These are phyloP conservation scores for Seiridium unicorne DNA, from an alignment of 2,329 filamentous ascomycete species.

Conservation along the genomic window DNA sequence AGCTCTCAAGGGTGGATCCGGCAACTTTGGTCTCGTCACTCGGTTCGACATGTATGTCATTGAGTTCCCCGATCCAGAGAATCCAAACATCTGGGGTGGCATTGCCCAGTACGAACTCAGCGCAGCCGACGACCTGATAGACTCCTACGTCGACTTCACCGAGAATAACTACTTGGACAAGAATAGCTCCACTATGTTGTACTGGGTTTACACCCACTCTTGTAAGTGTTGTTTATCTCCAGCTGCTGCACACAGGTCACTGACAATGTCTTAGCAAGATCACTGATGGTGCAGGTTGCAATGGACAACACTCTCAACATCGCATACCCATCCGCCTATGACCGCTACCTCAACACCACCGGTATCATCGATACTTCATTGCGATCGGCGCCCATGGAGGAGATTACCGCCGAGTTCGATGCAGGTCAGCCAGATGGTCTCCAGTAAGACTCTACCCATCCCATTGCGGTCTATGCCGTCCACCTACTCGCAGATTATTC, in stretches of 20 bases:
- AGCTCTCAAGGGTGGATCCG: conserved; percentile 43
- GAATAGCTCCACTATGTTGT: background rate
- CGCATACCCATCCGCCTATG: conserved; percentile 8
- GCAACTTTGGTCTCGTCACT: conserved; percentile 40
- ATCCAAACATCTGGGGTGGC: conserved; percentile 15
- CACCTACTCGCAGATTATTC: too few species aligned
- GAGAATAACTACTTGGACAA: conserved; percentile 5
- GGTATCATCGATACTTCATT: conserved; percentile 6
- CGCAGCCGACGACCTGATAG: conserved; percentile 10
- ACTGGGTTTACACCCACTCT: background rate
- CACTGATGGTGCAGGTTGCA: background rate
- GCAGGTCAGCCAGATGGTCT: background rate
- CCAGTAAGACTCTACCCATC: background rate
- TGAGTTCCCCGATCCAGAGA: conserved; percentile 2
- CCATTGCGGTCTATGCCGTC: too few species aligned
- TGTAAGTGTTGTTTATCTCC: background rate
- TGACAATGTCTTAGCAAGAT: background rate
- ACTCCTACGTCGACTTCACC: conserved; percentile 14
- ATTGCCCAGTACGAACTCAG: conserved; percentile 8
- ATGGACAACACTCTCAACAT: conserved; percentile 6
- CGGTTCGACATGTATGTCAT: conserved; percentile 23
- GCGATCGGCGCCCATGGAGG: conserved; percentile 4
- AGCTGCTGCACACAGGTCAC: background rate
- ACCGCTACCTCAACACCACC: conserved; percentile 11
- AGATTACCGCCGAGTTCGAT: conserved; percentile 10